These are phyloP conservation scores for Nymphaea colorata DNA, from an alignment of 164 flowering plant species.

Conservation along the genomic window DNA sequence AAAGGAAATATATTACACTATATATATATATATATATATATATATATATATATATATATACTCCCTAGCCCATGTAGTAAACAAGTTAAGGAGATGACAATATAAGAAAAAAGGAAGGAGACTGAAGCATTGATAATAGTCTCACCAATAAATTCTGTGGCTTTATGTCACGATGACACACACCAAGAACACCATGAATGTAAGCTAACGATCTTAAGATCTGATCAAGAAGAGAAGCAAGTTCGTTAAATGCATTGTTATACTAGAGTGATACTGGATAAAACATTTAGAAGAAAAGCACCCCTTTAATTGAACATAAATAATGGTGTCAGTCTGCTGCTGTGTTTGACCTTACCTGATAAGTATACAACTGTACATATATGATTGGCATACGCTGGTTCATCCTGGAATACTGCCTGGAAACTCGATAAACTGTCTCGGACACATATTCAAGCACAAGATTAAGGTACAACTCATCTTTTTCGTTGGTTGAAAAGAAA, in stretches of 20 bases:
- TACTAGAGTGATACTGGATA: background rate
- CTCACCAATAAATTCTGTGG: slow-evolving; percentile 95
- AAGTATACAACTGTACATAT: slow-evolving; percentile 69
- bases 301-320: background rate
- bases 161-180: slow-evolving; percentile 96
- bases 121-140: background rate
- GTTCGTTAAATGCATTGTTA: background rate
- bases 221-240: slow-evolving; percentile 25
- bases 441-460: slow-evolving; percentile 86
- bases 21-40: too few relatives aligned
- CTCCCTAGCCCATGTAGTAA: background rate
- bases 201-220: slow-evolving; percentile 85
- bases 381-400: slow-evolving; percentile 69
- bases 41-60: too few relatives aligned
- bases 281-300: background rate
- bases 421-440: slow-evolving; percentile 76
- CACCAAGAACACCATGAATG: slow-evolving; percentile 72
- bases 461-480: slow-evolving; percentile 84
- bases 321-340: background rate
- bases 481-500: slow-evolving; percentile 86
- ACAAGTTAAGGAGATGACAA: background rate
- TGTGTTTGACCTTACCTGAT: slow-evolving; percentile 55
- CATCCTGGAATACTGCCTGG: slow-evolving; percentile 63
- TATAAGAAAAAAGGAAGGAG: background rate
- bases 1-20: too few relatives aligned